Evolutionary conservation across 73 alveolate species (phyloP), one percentile per base, ranked within the genome.

Genomic region (Tetrahymena thermophila): DNA sequence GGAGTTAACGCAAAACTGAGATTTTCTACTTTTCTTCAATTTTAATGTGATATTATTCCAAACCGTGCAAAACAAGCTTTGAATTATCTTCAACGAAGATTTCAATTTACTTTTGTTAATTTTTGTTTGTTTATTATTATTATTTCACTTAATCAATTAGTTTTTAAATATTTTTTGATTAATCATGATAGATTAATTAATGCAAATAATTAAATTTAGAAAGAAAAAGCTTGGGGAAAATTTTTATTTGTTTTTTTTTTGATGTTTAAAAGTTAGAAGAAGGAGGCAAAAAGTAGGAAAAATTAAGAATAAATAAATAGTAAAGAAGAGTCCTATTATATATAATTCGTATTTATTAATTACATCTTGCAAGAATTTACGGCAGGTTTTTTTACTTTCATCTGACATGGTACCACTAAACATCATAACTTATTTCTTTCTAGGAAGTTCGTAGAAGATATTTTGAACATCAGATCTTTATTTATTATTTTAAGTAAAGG

Each of bases 401-500:
- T 98, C 98, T 38, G 99, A 97, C 97, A 99, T 96, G 31, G 99
- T 99, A 56, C 99, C 99, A 43, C 99, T 97, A 98, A 98, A 99
- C 99, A 99, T 99, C 99, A 99, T 99, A 58, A 99, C 99, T 98
- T 99, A 99, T 96, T 99, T 99, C 96, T 98, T 97, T 96, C 98
- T 98, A 44, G 99, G 99, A 84, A 99, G 98, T 93, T 96, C 94
- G 96, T 96, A 98, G 97, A 99, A 99, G 97, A 99, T 99, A 96
- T 98, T 98, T 97, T 99, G 99, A 43, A 99, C 99, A 97, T 99
- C 99, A 57, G 98, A 96, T 96, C 99, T 98, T 99, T 98, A 98
- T 97, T 99, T 99, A 98, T 99, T 98, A 98, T 97, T 99, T 99
- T 96, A 98, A 93, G 93, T 58, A 43, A 40, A 85, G 96, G 11